These are phyloP conservation scores for Arabidopsis suecica DNA, from an alignment of 345 rosid species.

Conservation along the genomic window DNA sequence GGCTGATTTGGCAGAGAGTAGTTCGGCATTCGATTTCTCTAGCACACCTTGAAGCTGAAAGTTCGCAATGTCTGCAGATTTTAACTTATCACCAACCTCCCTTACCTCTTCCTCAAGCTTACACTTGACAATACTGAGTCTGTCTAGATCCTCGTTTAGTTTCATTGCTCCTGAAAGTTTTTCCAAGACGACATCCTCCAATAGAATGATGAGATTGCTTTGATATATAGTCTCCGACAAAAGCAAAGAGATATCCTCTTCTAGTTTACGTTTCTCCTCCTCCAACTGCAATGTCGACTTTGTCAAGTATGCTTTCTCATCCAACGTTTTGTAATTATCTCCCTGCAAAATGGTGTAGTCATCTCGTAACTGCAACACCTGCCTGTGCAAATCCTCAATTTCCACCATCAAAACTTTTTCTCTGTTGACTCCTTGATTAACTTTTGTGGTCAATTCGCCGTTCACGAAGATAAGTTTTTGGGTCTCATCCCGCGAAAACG, in stretches of 20 bases:
- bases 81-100: conserved; percentile 51
- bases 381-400: conserved; percentile 53
- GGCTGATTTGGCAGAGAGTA: conserved; percentile 52
- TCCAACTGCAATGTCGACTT: conserved; percentile 50
- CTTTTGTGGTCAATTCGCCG: conserved; percentile 60
- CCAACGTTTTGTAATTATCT: conserved; percentile 56
- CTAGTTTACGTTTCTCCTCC: conserved; percentile 58
- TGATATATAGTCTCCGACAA: conserved; percentile 61
- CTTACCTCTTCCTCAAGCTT: conserved; percentile 61
- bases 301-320: conserved; percentile 58
- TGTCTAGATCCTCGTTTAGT: conserved; percentile 49
- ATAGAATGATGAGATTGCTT: conserved; percentile 59
- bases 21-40: conserved; percentile 49
- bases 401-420: conserved; percentile 66
- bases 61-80: conserved; percentile 47
- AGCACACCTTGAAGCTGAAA: conserved; percentile 49
- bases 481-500: conserved; percentile 52
- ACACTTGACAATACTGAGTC: conserved; percentile 54
- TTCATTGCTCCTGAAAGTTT: conserved; percentile 54
- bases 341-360: conserved; percentile 54
- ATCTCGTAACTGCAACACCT: conserved; percentile 54
- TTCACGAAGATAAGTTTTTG: conserved; percentile 50
- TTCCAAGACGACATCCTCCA: conserved; percentile 56
- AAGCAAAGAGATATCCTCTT: conserved; percentile 62
- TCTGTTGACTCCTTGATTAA: conserved; percentile 56